Base-by-base conservation (phyloP, 305 asterid species). In the Solanum hybrid region DNA sequence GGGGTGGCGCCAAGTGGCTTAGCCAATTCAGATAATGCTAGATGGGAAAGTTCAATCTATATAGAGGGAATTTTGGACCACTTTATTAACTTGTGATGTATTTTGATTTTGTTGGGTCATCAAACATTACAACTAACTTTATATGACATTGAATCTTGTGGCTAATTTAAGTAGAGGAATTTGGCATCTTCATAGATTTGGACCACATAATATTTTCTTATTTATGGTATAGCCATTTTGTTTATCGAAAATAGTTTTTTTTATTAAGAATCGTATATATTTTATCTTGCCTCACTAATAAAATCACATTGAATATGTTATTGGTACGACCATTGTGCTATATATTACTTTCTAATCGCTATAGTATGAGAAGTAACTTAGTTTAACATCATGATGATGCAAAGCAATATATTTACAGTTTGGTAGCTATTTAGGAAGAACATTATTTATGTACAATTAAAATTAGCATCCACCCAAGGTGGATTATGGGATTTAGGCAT, bases 1-100 rank as follows among this genome's bases (percentile, higher is more conserved):
- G n/a, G n/a, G n/a, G n/a, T n/a, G n/a, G n/a, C n/a, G 89, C 90
- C 90, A 87, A 90, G 36, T 92, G 91, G 90, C 81, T 14, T 81
- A 22, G 74, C 85, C 90, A 57, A 86, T 29, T 78, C 85, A 86
- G 20, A 69, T 67, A 37, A 83, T 61, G 71, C 34, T 36, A 81
- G 51, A 39, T 80, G 29, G 89, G 24, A 26, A 46, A 42, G 18
- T 46, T 46, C 61, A 14, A 14, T 14, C 61, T 11, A 36, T 34
- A 33, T 11, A 3, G 86, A 26, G 11, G 36, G 8, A 82, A 26
- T 82, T 82, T 26, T 33, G 87, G 16, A 24, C 16, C 37, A 81
- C 26, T 40, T 42, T 18, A 34, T 42, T 18, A 20, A 77, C 37
- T 83, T 83, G 71, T 46, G 11, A 42, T 83, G 87, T 83, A 83